A percentile compares a stretch with the other conserved stretches of the same genome.
Conservation (phyloP, 2,329 filamentous ascomycete species). For the Exophiala sideris region DNA sequence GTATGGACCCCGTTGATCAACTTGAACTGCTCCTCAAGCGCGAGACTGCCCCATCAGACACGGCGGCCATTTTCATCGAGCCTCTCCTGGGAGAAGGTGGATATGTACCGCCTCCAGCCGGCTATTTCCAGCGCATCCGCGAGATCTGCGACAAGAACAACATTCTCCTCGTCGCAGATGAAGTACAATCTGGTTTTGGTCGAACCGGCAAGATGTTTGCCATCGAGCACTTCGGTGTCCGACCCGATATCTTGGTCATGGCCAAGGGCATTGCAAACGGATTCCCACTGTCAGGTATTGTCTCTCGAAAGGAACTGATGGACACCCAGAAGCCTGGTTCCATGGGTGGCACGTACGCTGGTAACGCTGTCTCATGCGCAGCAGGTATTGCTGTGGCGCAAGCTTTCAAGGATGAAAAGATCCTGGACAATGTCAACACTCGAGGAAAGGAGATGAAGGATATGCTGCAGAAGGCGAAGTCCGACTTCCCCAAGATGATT, state of each 20-base stretch:
- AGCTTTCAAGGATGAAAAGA: constrained; percentile 37
- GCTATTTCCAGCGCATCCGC: constrained; percentile 37
- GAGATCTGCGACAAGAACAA: constrained; percentile 44
- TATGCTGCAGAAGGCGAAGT: constrained; percentile 29
- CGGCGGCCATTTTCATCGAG: constrained; percentile 37
- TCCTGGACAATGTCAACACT: constrained; percentile 37
- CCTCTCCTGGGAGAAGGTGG: constrained; percentile 37
- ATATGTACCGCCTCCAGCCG: constrained; percentile 34
- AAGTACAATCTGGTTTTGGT: constrained; percentile 45
- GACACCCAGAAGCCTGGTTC: constrained; percentile 36
- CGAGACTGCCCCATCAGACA: constrained; percentile 35
- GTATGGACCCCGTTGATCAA: constrained; percentile 37
- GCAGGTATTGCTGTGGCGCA: constrained; percentile 37
- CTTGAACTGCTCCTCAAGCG: constrained; percentile 36
- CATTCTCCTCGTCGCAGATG: constrained; percentile 43
- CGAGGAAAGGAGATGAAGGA: constrained; percentile 30
- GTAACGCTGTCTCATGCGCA: constrained; percentile 38
- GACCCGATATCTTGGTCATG: constrained; percentile 44
- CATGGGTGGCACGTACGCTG: constrained; percentile 39
- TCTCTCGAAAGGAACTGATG: constrained; percentile 37
- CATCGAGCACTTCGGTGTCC: constrained; percentile 41
- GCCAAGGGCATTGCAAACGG: constrained; percentile 34
- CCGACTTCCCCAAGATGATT: constrained; percentile 33
- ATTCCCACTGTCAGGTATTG: constrained; percentile 31
- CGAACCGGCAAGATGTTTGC: constrained; percentile 46